Evolutionary conservation across 1,284 basidiomycete genomes (phyloP), one percentile per base, ranked within the genome.

Genomic region (Apiotrichum akiyoshidainum): DNA sequence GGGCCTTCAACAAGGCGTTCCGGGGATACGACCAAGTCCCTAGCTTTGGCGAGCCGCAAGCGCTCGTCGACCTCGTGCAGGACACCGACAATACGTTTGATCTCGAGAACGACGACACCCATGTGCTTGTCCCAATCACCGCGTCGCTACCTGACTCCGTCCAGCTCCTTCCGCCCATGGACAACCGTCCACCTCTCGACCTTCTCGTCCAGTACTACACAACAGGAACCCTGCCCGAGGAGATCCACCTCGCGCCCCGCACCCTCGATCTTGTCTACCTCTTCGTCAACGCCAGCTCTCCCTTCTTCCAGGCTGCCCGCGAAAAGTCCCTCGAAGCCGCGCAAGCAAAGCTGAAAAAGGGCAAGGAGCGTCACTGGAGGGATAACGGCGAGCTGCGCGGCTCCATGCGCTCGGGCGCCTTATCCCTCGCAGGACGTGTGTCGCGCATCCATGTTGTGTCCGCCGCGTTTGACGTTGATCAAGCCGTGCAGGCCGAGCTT

Each of bases 321-420:
- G 42, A 52, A 21, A 71, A 74, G 53, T 13, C 17, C 19, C 21
- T 50, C 13, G 46, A 52, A n/a, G 41, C 22, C 8, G 8, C 40
- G 14, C 1, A 39, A 1, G 16, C 31, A 9, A 21, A 7, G 21
- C 19, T 50, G 17, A 22, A 7, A 12, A 53, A 53, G 26, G 68
- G 65, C 5, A 60, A 58, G 22, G 59, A 50, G 21, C 57, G 64
- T 26, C 69, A 70, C 48, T 76, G 65, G 67, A 54, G 74, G 19
- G 74, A 76, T 56, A 76, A 76, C 52, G 73, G 73, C 40, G 74
- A 76, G 61, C 59, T 76, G 26, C 54, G 71, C 39, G 72, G 72
- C 12, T 66, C 72, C 1, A 54, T 76, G 11, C 63, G 74, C 16
- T 71, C 69, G 0, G 68, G 63, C 17, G 65, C 67, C 3, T 42